A percentile compares a stretch with the other conserved stretches of the same genome.
These are phyloP conservation scores for Coelastrella sp. DNA, from an alignment of 139 green algal genomes.

Conservation along the genomic window DNA sequence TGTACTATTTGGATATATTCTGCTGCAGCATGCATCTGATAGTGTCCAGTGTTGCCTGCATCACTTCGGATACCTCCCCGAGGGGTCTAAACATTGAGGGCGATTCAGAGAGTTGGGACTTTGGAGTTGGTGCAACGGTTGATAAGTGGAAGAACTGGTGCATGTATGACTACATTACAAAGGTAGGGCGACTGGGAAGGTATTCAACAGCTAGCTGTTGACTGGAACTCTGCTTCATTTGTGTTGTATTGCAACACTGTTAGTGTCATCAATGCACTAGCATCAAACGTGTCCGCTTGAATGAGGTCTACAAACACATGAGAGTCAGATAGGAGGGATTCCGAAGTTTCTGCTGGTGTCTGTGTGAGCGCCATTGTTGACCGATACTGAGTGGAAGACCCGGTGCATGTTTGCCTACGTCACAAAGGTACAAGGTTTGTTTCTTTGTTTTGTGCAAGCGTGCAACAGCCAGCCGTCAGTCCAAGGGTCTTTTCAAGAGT, in stretches of 20 bases:
- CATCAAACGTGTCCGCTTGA: slow-evolving; percentile 60
- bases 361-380: slow-evolving; percentile 76
- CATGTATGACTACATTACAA: slow-evolving; percentile 96
- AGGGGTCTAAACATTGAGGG: slow-evolving; percentile 87
- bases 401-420: slow-evolving; percentile 98
- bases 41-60: too few species aligned
- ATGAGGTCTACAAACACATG: too few species aligned
- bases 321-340: slow-evolving; percentile 77
- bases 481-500: too few species aligned
- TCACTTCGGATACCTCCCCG: slow-evolving; percentile 92
- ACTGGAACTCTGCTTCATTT: background rate
- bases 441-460: too few species aligned
- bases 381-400: slow-evolving; percentile 87
- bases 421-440: slow-evolving; percentile 85
- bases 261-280: too few species aligned
- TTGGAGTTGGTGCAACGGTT: slow-evolving; percentile 60
- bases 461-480: too few species aligned
- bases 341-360: slow-evolving; percentile 69
- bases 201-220: too few species aligned
- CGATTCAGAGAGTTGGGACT: slow-evolving; percentile 77
- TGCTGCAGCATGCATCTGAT: too few species aligned
- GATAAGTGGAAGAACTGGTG: slow-evolving; percentile 88
- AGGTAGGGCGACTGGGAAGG: slow-evolving; percentile 64
- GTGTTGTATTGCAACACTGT: background rate
- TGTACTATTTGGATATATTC: too few species aligned